A percentile compares a stretch with the other conserved stretches of the same genome.
phyloP scores from a whole-genome alignment of 306 rosid genomes.

The Castanopsis chinensis region DNA sequence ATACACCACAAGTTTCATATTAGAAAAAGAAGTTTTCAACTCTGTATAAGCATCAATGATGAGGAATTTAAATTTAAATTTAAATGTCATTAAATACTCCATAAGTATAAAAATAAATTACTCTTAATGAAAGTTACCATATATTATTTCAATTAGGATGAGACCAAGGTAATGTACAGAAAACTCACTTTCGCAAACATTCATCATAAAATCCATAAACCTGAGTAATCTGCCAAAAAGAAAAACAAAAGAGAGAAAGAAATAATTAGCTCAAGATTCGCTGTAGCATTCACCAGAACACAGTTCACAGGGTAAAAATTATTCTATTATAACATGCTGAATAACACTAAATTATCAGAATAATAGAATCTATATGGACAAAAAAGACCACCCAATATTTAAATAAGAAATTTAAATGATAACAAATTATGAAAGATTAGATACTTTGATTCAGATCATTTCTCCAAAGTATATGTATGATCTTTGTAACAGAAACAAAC shows the following conservation, averaged over 20 bases:
- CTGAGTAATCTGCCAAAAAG: slow-evolving; percentile 75
- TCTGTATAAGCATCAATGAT: background rate
- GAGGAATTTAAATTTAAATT: background rate
- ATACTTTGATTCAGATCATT: too few relatives aligned
- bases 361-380: background rate
- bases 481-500: background rate
- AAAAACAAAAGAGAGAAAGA: background rate
- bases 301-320: too few relatives aligned
- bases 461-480: background rate
- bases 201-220: slow-evolving; percentile 97
- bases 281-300: slow-evolving; percentile 15
- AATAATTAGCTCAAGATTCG: slow-evolving; percentile 30
- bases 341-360: background rate
- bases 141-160: slow-evolving; percentile 9
- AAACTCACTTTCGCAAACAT: slow-evolving; percentile 87
- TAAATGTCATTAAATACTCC: slow-evolving; percentile 11
- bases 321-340: background rate
- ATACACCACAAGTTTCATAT: background rate
- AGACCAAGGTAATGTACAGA: slow-evolving; percentile 26
- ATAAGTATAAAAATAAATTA: slow-evolving; percentile 7
- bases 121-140: slow-evolving; percentile 6
- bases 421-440: background rate
- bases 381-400: background rate
- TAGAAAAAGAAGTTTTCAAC: background rate
- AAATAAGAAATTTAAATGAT: background rate